Percentiles rank a stretch among this genome's conserved stretches.
Conservation (phyloP, 2,329 filamentous ascomycete species). For the Nothopassalora personata region DNA sequence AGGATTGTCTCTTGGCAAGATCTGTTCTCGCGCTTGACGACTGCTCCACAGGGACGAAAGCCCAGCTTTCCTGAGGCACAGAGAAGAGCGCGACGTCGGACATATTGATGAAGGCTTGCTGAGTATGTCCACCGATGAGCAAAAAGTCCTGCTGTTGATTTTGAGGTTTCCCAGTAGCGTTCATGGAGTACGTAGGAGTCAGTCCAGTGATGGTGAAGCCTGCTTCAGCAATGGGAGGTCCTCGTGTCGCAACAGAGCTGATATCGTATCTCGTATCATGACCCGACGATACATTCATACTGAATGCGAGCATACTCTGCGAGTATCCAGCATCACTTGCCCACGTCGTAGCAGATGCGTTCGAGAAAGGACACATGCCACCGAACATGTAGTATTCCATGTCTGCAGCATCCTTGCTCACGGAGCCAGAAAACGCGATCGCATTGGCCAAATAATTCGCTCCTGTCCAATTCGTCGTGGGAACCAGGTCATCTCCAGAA, state of each 20-base stretch:
- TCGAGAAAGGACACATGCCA: conserved; percentile 70
- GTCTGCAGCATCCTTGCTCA: conserved; percentile 49
- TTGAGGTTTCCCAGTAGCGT: conserved; percentile 49
- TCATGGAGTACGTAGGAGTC: conserved; percentile 63
- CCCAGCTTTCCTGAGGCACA: conserved; percentile 81
- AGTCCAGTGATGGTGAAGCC: conserved; percentile 79
- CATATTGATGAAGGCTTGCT: conserved; percentile 85
- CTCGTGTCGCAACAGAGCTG: conserved; percentile 48
- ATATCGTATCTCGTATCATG: conserved; percentile 41
- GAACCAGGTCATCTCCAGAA: conserved; percentile 34
- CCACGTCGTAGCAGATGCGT: conserved; percentile 51
- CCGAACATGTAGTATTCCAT: conserved; percentile 71
- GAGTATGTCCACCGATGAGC: conserved; percentile 78
- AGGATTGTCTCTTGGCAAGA: conserved; percentile 43
- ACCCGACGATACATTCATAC: conserved; percentile 41
- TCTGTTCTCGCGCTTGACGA: conserved; percentile 47
- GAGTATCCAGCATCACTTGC: conserved; percentile 70
- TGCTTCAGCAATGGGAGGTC: conserved; percentile 71
- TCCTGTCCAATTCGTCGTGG: conserved; percentile 36
- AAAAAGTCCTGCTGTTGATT: conserved; percentile 74
- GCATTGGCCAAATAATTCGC: conserved; percentile 56
- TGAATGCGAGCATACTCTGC: conserved; percentile 67
- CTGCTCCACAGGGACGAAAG: conserved; percentile 64
- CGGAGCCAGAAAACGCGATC: conserved; percentile 62
- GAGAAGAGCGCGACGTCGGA: conserved; percentile 83